Evolutionary conservation across 1,284 basidiomycete genomes (phyloP).

Genomic region (Ganoderma leucocontextum): DNA sequence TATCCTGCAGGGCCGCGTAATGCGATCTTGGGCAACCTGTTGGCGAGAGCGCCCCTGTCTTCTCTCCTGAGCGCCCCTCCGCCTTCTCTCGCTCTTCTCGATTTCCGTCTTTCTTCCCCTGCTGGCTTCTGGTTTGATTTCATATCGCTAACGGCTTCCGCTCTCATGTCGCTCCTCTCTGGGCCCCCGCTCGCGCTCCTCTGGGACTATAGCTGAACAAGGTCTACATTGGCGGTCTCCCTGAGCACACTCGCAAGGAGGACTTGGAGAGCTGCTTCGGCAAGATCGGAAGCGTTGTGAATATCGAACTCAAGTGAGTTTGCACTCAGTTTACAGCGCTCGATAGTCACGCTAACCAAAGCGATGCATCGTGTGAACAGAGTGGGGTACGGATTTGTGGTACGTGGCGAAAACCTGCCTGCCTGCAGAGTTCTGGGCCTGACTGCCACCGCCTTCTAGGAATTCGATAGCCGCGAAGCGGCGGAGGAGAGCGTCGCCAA

Average conservation of each 20-base stretch:
- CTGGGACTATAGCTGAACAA: slow-evolving; percentile 82
- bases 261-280: slow-evolving; percentile 86
- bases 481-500: slow-evolving; percentile 86
- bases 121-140: slow-evolving; percentile 33
- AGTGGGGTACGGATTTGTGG: slow-evolving; percentile 86
- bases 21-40: slow-evolving; percentile 24
- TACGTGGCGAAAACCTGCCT: slow-evolving; percentile 48
- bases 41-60: slow-evolving; percentile 25
- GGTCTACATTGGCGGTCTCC: slow-evolving; percentile 88
- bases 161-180: slow-evolving; percentile 55
- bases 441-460: slow-evolving; percentile 51
- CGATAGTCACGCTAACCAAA: slow-evolving; percentile 20
- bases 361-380: slow-evolving; percentile 48
- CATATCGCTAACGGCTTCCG: slow-evolving; percentile 35
- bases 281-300: slow-evolving; percentile 78
- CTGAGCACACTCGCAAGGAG: slow-evolving; percentile 83
- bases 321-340: slow-evolving; percentile 11
- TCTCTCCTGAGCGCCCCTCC: slow-evolving; percentile 10
- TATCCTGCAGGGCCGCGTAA: slow-evolving; percentile 21
- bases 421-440: slow-evolving; percentile 16
- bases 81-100: slow-evolving; percentile 24
- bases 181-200: slow-evolving; percentile 53
- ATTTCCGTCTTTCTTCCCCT: slow-evolving; percentile 21
- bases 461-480: slow-evolving; percentile 81
- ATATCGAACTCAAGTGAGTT: slow-evolving; percentile 84